These are phyloP conservation scores for Penicillium verhagenii DNA, from an alignment of 495 filamentous ascomycete genomes.

Conservation along the genomic window DNA sequence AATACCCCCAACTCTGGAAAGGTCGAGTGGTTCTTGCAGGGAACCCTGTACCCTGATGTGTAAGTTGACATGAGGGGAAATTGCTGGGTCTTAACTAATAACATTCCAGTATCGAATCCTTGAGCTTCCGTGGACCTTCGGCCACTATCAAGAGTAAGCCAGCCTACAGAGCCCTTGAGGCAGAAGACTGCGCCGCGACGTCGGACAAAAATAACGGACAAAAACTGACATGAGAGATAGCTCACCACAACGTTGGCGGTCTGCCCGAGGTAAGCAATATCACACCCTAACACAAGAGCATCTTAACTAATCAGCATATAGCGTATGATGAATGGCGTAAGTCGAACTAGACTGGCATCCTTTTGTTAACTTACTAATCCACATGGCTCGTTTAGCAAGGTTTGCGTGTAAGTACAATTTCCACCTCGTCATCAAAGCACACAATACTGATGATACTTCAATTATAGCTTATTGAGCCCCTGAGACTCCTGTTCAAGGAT, in stretches of 20 bases:
- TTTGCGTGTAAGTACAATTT: slow-evolving; percentile 21
- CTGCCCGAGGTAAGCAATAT: slow-evolving; percentile 23
- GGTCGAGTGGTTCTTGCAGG: slow-evolving; percentile 83
- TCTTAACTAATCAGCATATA: slow-evolving; percentile 12
- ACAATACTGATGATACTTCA: slow-evolving; percentile 34
- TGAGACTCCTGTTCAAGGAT: slow-evolving; percentile 80
- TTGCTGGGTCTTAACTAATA: slow-evolving; percentile 5
- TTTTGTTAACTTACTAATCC: slow-evolving; percentile 12
- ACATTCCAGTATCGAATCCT: slow-evolving; percentile 14
- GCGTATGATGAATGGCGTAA: slow-evolving; percentile 27
- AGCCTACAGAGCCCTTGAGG: background rate
- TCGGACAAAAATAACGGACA: background rate
- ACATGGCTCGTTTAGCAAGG: slow-evolving; percentile 24
- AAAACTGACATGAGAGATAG: slow-evolving; percentile 21
- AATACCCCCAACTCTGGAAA: slow-evolving; percentile 65
- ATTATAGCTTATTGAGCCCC: slow-evolving; percentile 73
- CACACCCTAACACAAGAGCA: slow-evolving; percentile 1
- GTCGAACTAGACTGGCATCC: slow-evolving; percentile 7
- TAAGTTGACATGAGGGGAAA: slow-evolving; percentile 10
- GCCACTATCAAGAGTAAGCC: slow-evolving; percentile 27
- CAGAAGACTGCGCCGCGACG: background rate
- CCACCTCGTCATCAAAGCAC: background rate
- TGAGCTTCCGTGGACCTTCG: slow-evolving; percentile 22
- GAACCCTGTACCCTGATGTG: slow-evolving; percentile 67
- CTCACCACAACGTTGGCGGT: slow-evolving; percentile 34